phyloP scores from a whole-genome alignment of 345 rosid genomes.

The Aethionema arabicum region DNA sequence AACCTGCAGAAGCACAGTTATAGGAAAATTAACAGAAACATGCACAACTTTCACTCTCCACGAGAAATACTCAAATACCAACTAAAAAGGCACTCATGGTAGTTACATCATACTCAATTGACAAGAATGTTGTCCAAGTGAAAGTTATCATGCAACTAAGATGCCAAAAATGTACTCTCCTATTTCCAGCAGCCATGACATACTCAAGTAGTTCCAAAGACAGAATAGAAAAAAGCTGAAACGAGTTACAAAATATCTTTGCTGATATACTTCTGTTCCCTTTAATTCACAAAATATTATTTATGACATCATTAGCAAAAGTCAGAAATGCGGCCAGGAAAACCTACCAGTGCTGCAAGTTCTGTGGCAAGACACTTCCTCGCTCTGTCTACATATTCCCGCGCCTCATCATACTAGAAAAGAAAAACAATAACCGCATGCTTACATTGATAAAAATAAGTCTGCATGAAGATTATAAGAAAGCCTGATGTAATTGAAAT shows the following conservation, averaged over 20 bases:
- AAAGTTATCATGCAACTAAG: constrained; percentile 10
- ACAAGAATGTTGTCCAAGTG: constrained; percentile 13
- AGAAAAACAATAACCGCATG: constrained; percentile 20
- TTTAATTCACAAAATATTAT: constrained; percentile 13
- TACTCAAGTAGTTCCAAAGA: constrained; percentile 18
- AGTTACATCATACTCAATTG: constrained; percentile 21
- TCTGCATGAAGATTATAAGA: constrained; percentile 3
- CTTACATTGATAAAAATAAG: constrained; percentile 13
- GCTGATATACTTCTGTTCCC: constrained; percentile 7
- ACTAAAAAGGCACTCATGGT: constrained; percentile 12
- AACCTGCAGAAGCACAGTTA: constrained; percentile 55
- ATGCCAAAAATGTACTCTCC: constrained; percentile 20
- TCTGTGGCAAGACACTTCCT: constrained; percentile 96
- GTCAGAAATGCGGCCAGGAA: constrained; percentile 24
- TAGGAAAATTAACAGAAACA: constrained; percentile 13
- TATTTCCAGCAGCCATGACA: constrained; percentile 21
- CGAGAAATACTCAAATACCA: constrained; percentile 18
- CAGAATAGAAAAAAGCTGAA: constrained; percentile 19
- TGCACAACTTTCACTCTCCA: constrained; percentile 16
- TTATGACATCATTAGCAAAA: constrained; percentile 5
- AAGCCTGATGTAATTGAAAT: constrained; percentile 17
- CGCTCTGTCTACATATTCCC: constrained; percentile 91
- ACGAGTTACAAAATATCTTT: constrained; percentile 11
- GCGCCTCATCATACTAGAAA: constrained; percentile 87
- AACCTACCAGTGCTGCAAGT: constrained; percentile 94